A percentile compares a stretch with the other conserved stretches of the same genome.
phyloP scores from a whole-genome alignment of 805 yeast species.

The Pichia gijzeniarum region DNA sequence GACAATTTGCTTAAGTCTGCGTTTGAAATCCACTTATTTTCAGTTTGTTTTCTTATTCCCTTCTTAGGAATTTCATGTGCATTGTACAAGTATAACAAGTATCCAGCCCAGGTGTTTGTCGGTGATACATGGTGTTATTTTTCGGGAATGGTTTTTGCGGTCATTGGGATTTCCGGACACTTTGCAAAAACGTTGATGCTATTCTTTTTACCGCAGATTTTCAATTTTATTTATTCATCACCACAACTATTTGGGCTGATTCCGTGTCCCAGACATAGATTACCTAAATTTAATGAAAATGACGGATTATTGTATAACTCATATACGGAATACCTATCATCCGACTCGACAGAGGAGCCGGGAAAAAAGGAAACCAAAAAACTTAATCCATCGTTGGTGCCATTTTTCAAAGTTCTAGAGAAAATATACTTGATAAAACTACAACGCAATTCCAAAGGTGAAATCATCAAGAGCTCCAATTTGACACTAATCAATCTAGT shows the following conservation, averaged over 20 bases:
- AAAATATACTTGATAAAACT: conserved; percentile 42
- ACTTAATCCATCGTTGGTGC: conserved; percentile 22
- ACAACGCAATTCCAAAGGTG: conserved; percentile 25
- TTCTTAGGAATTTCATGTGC: conserved; percentile 80
- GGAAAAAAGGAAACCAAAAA: conserved; percentile 25
- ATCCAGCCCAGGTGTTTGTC: conserved; percentile 88
- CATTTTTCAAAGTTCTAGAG: conserved; percentile 41
- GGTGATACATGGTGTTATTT: conserved; percentile 98
- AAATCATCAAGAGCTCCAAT: conserved; percentile 52
- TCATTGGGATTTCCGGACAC: conserved; percentile 93
- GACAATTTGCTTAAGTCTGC: conserved; percentile 44
- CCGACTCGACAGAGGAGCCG: conserved; percentile 15
- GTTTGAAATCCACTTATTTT: conserved; percentile 73
- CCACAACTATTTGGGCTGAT: conserved; percentile 85
- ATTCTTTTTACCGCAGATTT: conserved; percentile 84
- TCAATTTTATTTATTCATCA: conserved; percentile 83
- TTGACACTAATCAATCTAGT: conserved; percentile 82
- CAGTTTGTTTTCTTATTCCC: conserved; percentile 75
- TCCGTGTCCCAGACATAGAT: conserved; percentile 92
- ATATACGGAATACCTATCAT: conserved; percentile 35
- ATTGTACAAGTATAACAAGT: conserved; percentile 74
- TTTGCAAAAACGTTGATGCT: conserved; percentile 87
- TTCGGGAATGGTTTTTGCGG: conserved; percentile 98
- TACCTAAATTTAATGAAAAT: conserved; percentile 66
- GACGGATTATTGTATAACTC: conserved; percentile 78